Percentiles rank a stretch among this genome's conserved stretches.
These are phyloP conservation scores for Ophiostoma australiae DNA, from an alignment of 2,329 filamentous ascomycete genomes.

Conservation along the genomic window DNA sequence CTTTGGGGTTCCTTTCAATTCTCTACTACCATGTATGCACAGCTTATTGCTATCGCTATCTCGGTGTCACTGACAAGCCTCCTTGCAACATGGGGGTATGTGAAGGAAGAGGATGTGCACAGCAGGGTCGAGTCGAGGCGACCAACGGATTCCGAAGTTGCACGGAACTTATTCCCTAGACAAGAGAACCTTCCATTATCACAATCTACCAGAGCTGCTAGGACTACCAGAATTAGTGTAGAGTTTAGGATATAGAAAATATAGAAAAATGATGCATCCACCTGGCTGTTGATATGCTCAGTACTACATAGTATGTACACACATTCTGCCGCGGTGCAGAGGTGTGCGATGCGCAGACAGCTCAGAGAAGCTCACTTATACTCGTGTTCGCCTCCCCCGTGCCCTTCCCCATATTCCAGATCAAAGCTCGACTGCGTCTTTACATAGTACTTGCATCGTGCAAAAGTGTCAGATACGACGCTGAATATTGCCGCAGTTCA, in stretches of 20 bases:
- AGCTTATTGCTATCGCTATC: not conserved
- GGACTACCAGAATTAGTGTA: too few species aligned
- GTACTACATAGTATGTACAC: not conserved
- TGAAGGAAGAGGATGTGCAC: not conserved
- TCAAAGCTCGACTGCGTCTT: not conserved
- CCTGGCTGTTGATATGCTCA: not conserved
- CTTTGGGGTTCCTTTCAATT: not conserved
- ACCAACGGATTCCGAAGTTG: constrained; percentile 5
- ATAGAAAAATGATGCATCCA: not conserved
- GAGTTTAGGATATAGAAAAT: not conserved
- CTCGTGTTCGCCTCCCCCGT: not conserved
- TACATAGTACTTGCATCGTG: not conserved
- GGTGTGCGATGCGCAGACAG: not conserved
- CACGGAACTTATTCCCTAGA: constrained; percentile 12
- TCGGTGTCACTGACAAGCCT: not conserved
- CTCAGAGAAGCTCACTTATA: not conserved
- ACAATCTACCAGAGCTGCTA: not conserved
- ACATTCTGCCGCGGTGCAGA: not conserved
- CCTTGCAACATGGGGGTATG: not conserved
- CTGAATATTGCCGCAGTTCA: not conserved
- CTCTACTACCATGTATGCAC: too few species aligned
- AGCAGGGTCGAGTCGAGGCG: not conserved
- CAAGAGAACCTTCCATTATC: not conserved
- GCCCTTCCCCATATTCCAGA: not conserved
- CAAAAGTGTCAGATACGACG: not conserved